phyloP scores from a whole-genome alignment of 2,329 filamentous ascomycete genomes.

The Trichoderma atroviride region DNA sequence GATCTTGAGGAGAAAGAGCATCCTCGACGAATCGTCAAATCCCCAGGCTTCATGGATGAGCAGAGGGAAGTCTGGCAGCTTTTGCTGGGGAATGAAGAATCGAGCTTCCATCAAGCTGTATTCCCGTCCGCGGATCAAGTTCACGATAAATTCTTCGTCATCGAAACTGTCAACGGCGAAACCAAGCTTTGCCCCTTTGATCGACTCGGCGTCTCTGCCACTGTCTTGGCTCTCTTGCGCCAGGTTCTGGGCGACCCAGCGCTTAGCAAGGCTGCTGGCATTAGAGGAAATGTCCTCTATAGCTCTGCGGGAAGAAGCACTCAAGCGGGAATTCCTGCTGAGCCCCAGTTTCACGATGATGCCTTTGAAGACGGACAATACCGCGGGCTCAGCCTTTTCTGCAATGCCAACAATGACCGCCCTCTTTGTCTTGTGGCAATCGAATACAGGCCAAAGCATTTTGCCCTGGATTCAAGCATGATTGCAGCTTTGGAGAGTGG shows the following conservation, averaged over 20 bases:
- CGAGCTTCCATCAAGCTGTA: background rate
- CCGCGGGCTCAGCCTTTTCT: constrained; percentile 35
- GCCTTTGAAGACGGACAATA: background rate
- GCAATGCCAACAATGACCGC: constrained; percentile 8
- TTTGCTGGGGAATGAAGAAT: background rate
- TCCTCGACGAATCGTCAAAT: background rate
- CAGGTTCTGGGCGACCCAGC: constrained; percentile 33
- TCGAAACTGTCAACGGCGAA: constrained; percentile 41
- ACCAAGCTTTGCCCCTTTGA: constrained; percentile 39
- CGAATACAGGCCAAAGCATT: constrained; percentile 42
- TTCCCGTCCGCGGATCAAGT: constrained; percentile 42
- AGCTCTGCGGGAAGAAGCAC: background rate
- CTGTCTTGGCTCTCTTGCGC: constrained; percentile 40
- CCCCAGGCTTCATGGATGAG: background rate
- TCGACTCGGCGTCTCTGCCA: constrained; percentile 41
- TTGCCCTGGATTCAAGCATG: constrained; percentile 41
- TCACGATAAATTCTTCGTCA: constrained; percentile 37
- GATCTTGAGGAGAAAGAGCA: background rate
- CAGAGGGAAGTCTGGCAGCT: background rate
- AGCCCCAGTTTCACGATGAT: constrained; percentile 37
- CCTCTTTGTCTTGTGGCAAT: constrained; percentile 38
- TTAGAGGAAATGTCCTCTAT: constrained; percentile 36
- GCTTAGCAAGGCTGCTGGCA: constrained; percentile 36
- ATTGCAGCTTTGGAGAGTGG: background rate
- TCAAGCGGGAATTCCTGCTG: background rate